These are phyloP conservation scores for Epithele typhae DNA, from an alignment of 768 basidiomycete genomes.

Conservation along the genomic window DNA sequence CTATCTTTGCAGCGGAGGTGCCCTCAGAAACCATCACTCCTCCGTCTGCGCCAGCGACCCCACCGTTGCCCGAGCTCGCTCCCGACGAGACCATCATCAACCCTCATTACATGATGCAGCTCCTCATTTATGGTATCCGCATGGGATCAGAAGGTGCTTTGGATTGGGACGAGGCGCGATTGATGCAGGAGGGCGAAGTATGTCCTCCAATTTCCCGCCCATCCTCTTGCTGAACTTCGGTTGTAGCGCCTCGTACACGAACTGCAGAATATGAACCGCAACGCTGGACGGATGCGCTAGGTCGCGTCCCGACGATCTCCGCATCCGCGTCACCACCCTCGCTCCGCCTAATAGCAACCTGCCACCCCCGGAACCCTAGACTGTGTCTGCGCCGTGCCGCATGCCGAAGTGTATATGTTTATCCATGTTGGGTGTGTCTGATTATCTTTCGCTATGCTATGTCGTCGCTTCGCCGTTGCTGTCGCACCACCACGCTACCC, in stretches of 20 bases:
- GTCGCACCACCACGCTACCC: not conserved
- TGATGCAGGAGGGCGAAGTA: slow-evolving; percentile 57
- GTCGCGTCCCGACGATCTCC: not conserved
- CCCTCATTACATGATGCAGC: slow-evolving; percentile 74
- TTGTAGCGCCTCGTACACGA: slow-evolving; percentile 12
- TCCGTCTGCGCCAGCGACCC: slow-evolving; percentile 6
- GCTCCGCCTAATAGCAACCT: not conserved
- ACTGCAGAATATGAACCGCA: slow-evolving; percentile 6
- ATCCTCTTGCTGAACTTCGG: not conserved
- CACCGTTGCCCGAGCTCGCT: slow-evolving; percentile 30
- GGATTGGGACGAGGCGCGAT: slow-evolving; percentile 41
- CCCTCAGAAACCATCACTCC: too few species aligned
- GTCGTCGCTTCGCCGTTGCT: slow-evolving; percentile 5
- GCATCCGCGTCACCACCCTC: not conserved
- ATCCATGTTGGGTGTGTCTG: slow-evolving; percentile 5
- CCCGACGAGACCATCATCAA: slow-evolving; percentile 69
- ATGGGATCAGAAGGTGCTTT: slow-evolving; percentile 40
- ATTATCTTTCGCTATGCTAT: slow-evolving; percentile 20
- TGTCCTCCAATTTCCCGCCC: not conserved
- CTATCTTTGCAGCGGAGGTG: too few species aligned
- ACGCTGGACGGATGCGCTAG: not conserved
- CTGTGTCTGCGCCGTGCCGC: not conserved
- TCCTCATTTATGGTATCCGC: slow-evolving; percentile 66
- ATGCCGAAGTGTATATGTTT: not conserved
- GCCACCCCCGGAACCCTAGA: not conserved